Conservation (phyloP, 148 eudicot genomes). For the Pouteria glomerata region DNA sequence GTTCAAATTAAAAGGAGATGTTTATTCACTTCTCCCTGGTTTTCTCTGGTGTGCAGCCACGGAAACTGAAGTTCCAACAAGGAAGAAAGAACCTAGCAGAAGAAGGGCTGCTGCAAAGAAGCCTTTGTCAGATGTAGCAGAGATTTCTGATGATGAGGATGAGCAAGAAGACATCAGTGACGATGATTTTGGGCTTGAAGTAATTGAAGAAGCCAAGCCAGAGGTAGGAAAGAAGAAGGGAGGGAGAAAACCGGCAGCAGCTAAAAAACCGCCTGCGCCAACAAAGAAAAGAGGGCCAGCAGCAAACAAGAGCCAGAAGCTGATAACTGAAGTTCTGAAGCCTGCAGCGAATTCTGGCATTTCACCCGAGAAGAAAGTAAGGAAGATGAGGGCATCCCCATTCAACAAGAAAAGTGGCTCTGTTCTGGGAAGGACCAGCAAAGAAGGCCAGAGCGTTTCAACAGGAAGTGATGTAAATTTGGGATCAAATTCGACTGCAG, state of each 20-base stretch:
- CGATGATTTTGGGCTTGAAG: conserved; percentile 40
- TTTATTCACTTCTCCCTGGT: too few relatives aligned
- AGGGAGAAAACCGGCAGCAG: conserved; percentile 48
- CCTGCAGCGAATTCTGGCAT: conserved; percentile 35
- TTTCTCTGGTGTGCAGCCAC: conserved; percentile 24
- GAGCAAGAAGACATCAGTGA: conserved; percentile 25
- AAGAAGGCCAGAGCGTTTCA: conserved; percentile 13
- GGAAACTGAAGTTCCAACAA: conserved; percentile 38
- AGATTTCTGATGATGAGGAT: conserved; percentile 49
- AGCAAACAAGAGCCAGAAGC: conserved; percentile 45
- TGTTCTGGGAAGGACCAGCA: conserved; percentile 26
- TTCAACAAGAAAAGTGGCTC: conserved; percentile 87
- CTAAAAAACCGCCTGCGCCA: conserved; percentile 30
- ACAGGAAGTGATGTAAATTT: conserved; percentile 10
- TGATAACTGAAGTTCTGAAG: conserved; percentile 56
- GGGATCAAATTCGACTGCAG: conserved; percentile 17
- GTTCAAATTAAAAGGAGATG: too few relatives aligned
- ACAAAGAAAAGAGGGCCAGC: conserved; percentile 69
- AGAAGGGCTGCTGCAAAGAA: conserved; percentile 47
- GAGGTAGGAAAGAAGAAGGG: conserved; percentile 44
- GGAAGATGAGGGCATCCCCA: conserved; percentile 86
- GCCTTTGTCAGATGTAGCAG: conserved; percentile 23
- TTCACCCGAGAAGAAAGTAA: conserved; percentile 85
- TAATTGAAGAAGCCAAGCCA: conserved; percentile 5
- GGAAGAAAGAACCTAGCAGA: conserved; percentile 34